Evolutionary conservation across 805 yeast species (phyloP), one percentile per base, ranked within the genome.

Genomic region (Candida loeiensis): DNA sequence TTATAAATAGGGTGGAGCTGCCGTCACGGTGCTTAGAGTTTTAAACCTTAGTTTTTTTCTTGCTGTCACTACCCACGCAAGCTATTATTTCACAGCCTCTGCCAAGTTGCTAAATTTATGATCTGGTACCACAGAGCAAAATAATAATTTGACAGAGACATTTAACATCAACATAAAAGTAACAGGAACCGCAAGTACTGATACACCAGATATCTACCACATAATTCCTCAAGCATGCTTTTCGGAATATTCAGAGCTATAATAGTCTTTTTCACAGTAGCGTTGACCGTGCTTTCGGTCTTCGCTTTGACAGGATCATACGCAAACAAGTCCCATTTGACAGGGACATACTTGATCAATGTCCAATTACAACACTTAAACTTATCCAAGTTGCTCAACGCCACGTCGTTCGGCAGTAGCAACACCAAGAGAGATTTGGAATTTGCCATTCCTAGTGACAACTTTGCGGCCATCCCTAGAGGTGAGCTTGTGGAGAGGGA

Each of bases 271-370:
- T 50, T 66, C 26, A 56, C 73, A 15, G 30, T 64, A 6, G 66
- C 61, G 6, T 48, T 58, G 6, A 47, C 59, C 1, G 38, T 67
- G 15, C 53, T 69, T 12, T 49, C 67, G 12, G 48, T 54, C 2
- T 66, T 67, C 55, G 69, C 70, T 2, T 30, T 69, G 13, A 54
- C 62, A 6, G 71, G 73, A 3, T 66, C 73, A 3, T 67, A 64
- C 49, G 56, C 56, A 26, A 62, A 63, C 36, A 55, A 57, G 18
- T 13, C 50, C 12, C 63, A 60, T 44, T 52, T 69, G 25, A 68
- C 69, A 8, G 41, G 48, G 20, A 56, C 66, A 25, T 69, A 67
- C 44, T 48, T 69, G 41, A 41, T 69, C 26, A 59, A 65, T 37
- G 47, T 69, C 43, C 69, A 67, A 34, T 50, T 66, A 32, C 52